Percentiles rank a stretch among this genome's conserved stretches.
These are phyloP conservation scores for Asparagopsis taxiformis DNA, from an alignment of 31 red algal genomes.

Conservation along the genomic window DNA sequence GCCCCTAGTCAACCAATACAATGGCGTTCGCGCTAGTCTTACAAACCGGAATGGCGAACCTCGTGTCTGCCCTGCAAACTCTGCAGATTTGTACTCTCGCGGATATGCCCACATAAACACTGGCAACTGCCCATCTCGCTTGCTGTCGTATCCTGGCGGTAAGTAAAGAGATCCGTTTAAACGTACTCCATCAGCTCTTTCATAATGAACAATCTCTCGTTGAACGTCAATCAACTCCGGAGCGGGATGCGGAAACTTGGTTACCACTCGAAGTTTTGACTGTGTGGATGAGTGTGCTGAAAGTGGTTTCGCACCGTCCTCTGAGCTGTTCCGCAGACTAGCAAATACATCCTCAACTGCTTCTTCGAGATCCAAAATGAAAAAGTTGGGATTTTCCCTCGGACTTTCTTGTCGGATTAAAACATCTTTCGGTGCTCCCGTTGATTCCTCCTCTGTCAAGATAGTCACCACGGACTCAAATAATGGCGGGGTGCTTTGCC, in stretches of 20 bases:
- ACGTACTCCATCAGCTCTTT: conserved; percentile 75
- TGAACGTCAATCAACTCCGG: conserved; percentile 71
- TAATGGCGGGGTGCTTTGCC: conserved; percentile 82
- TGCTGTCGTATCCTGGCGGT: conserved; percentile 79
- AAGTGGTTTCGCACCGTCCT: conserved; percentile 8
- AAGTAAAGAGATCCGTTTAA: conserved; percentile 85
- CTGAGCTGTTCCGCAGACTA: conserved; percentile 11
- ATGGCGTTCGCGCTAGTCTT: conserved; percentile 76
- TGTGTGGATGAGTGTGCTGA: not conserved
- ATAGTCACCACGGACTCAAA: conserved; percentile 62
- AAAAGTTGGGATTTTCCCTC: conserved; percentile 80
- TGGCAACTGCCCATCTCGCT: conserved; percentile 70
- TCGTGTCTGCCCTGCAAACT: conserved; percentile 81
- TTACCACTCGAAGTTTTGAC: conserved; percentile 51
- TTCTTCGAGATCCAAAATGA: conserved; percentile 33
- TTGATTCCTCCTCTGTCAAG: conserved; percentile 50
- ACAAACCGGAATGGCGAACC: conserved; percentile 93
- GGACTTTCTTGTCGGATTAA: conserved; percentile 75
- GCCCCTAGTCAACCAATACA: conserved; percentile 94
- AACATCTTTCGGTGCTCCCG: conserved; percentile 50
- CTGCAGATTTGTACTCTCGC: conserved; percentile 79
- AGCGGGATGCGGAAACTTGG: conserved; percentile 84
- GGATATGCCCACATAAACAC: conserved; percentile 98
- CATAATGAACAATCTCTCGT: conserved; percentile 79
- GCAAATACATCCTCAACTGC: conserved; percentile 15